These are phyloP conservation scores for Adiantum capillusveneris DNA, from an alignment of 75 land plant species.

Conservation along the genomic window DNA sequence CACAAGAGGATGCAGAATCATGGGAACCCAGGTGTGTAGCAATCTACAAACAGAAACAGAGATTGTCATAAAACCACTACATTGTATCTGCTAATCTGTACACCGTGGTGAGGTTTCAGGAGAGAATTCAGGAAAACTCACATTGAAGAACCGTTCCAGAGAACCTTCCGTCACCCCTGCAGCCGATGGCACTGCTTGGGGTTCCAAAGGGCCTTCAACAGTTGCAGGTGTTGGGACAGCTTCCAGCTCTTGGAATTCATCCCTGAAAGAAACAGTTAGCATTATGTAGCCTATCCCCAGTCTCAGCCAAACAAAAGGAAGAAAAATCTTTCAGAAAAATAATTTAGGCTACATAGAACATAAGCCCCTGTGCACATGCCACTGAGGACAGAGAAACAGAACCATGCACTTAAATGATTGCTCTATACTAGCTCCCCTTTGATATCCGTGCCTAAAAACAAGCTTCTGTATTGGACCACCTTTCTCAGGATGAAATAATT, in stretches of 20 bases:
- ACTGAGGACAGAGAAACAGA: conserved; percentile 1
- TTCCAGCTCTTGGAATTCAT: conserved; percentile 89
- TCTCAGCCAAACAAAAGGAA: too few relatives aligned
- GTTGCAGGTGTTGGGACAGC: conserved; percentile 59
- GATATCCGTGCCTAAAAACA: too few relatives aligned
- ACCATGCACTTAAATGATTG: conserved; percentile 1
- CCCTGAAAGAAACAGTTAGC: conserved; percentile 25
- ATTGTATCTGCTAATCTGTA: too few relatives aligned
- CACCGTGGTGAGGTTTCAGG: too few relatives aligned
- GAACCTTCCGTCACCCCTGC: conserved; percentile 57
- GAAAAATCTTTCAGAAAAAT: too few relatives aligned
- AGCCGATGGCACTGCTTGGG: conserved; percentile 28
- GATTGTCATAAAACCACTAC: too few relatives aligned
- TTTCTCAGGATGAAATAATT: too few relatives aligned
- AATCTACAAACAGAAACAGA: conserved; percentile 33
- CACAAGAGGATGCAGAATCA: conserved; percentile 13
- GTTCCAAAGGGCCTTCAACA: conserved; percentile 83
- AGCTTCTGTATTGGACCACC: too few relatives aligned
- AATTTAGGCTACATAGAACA: too few relatives aligned
- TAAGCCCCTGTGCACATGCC: too few relatives aligned
- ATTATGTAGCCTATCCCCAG: too few relatives aligned
- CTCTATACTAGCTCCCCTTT: too few relatives aligned
- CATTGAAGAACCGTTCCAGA: conserved; percentile 67
- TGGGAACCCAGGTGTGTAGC: conserved; percentile 21
- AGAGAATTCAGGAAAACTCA: conserved; percentile 19